Evolutionary conservation across 192 early-diverging fungal species (phyloP), one percentile per base, ranked within the genome.

Genomic region (Coemansia biformis): DNA sequence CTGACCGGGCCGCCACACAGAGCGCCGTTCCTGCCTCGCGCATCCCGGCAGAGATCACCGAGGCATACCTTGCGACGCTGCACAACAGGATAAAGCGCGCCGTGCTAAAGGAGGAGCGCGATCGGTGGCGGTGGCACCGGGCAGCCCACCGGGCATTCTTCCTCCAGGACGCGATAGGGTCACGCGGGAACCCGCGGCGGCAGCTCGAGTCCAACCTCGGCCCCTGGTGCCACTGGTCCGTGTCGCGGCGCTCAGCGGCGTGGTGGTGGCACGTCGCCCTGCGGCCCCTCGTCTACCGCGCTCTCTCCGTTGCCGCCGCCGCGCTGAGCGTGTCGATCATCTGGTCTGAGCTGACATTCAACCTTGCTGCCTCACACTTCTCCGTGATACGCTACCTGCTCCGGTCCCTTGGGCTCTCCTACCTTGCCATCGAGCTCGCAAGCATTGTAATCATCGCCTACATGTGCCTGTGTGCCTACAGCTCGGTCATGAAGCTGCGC

Each of bases 341-440:
- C 22, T 98, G 95, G 95, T 94, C 91, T 4, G 95, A 98, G 66
- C 76, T 91, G 26, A 93, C 90, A 0, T 96, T 94, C 57, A 88
- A 91, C 46, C 48, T 84, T 23, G 42, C 61, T 10, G 63, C 72
- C 17, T 82, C 85, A 22, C 70, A 78, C 5, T 56, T 94, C 33
- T 90, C 87, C 5, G 79, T 90, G 42, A 85, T 93, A 39, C 80
- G 75, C 19, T 51, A 84, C 21, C 45, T 90, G 38, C 44, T 83
- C 63, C 66, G 77, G 42, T 49, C 79, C 21, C 43, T 66, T 63
- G 66, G 78, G 10, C 41, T 75, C 24, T 76, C 79, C 9, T 86
- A 86, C 55, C 78, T 80, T 34, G 75, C 75, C 10, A 78, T 85
- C 33, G 86, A 88, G 71, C 60, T 77, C 43, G 44, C 46, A 15